A percentile compares a stretch with the other conserved stretches of the same genome.
Evolutionary conservation across 164 flowering plant species (phyloP).

Genomic region (Litsea cubeba): DNA sequence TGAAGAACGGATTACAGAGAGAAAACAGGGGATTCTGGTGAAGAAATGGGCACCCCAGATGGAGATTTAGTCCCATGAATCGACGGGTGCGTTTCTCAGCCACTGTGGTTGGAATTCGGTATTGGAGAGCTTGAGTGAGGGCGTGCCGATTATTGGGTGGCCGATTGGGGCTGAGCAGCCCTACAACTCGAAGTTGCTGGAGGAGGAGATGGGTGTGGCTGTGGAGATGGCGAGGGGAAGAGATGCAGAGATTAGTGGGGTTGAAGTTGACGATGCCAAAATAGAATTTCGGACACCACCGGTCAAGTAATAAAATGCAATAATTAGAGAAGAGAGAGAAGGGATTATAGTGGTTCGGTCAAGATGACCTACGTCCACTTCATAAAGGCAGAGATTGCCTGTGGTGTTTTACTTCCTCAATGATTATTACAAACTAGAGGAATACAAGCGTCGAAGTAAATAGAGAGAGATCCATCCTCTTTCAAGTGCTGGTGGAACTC

Average conservation of each 20-base stretch:
- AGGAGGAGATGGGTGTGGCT: slow-evolving; percentile 19
- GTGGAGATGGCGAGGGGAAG: slow-evolving; percentile 18
- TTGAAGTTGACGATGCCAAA: no score
- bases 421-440: no score
- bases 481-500: no score
- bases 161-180: slow-evolving; percentile 18
- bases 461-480: no score
- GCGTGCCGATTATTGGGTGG: slow-evolving; percentile 22
- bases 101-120: slow-evolving; percentile 21
- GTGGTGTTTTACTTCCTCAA: no score
- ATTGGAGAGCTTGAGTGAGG: slow-evolving; percentile 17
- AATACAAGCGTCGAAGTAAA: no score
- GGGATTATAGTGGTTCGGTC: no score
- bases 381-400: no score
- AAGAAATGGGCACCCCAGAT: slow-evolving; percentile 25
- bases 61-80: slow-evolving; percentile 10
- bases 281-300: no score
- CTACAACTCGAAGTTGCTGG: slow-evolving; percentile 12
- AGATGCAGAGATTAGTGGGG: not conserved
- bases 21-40: slow-evolving; percentile 23
- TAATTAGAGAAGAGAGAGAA: no score
- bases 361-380: no score
- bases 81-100: slow-evolving; percentile 17
- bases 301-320: no score
- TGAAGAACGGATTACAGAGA: slow-evolving; percentile 11